phyloP scores from a whole-genome alignment of 495 filamentous ascomycete genomes.

The Bombardia bombarda region DNA sequence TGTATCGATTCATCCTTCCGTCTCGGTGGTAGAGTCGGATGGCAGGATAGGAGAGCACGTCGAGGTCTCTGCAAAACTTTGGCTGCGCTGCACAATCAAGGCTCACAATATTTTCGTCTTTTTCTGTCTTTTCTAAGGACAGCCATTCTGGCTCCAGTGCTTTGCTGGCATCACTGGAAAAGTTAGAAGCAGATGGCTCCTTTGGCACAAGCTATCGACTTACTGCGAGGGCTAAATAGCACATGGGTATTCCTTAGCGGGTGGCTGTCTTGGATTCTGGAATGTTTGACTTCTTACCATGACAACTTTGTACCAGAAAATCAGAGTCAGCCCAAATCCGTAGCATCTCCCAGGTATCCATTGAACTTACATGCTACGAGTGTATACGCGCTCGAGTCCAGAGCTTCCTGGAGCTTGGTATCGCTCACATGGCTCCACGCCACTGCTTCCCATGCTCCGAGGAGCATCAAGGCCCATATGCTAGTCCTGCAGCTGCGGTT shows the following conservation, averaged over 20 bases:
- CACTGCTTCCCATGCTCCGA: neutral
- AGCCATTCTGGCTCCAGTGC: slow-evolving; percentile 15
- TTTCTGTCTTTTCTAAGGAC: slow-evolving; percentile 7
- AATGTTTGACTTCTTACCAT: slow-evolving; percentile 6
- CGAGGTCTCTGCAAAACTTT: slow-evolving; percentile 18
- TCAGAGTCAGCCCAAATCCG: neutral
- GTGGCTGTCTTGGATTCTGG: neutral
- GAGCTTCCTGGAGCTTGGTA: slow-evolving; percentile 21
- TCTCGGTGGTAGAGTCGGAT: slow-evolving; percentile 27
- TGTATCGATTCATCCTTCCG: slow-evolving; percentile 18
- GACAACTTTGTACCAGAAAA: slow-evolving; percentile 11
- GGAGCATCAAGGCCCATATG: neutral
- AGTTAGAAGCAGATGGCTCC: no score
- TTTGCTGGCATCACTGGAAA: slow-evolving; percentile 8
- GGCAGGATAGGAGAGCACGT: slow-evolving; percentile 26
- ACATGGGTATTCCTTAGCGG: neutral
- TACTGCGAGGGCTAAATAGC: slow-evolving; percentile 7
- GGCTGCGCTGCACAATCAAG: slow-evolving; percentile 26
- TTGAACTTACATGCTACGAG: slow-evolving; percentile 33
- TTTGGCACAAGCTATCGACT: no score
- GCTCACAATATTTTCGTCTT: slow-evolving; percentile 19
- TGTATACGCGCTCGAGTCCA: slow-evolving; percentile 26
- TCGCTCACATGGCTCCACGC: slow-evolving; percentile 30
- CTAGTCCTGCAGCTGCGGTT: neutral
- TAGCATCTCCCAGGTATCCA: neutral